Percentiles rank a stretch among this genome's conserved stretches.
Conservation (phyloP, 2,329 filamentous ascomycete genomes). For the Penicillium paneum region DNA sequence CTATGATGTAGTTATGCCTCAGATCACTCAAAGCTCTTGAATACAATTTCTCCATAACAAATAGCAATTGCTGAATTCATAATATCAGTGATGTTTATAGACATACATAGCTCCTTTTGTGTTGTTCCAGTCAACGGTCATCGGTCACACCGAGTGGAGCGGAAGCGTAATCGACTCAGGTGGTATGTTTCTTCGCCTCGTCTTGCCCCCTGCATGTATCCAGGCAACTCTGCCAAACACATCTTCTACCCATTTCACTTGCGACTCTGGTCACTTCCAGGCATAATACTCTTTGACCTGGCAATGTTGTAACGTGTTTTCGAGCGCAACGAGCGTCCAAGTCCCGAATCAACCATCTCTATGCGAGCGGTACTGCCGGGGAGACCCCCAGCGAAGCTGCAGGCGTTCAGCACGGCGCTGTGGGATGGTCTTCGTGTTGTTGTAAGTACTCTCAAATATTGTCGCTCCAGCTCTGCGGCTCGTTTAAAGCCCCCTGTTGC, state of each 20-base stretch:
- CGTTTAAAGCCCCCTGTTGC: conserved; percentile 6
- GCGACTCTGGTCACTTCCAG: neutral
- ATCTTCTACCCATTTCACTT: neutral
- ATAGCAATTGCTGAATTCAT: neutral
- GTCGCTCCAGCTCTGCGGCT: neutral
- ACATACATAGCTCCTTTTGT: neutral
- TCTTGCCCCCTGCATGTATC: conserved; percentile 11
- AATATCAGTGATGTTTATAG: neutral
- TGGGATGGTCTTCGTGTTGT: conserved; percentile 72
- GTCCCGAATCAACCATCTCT: conserved; percentile 42
- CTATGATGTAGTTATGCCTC: neutral
- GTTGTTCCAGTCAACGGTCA: neutral
- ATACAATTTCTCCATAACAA: neutral
- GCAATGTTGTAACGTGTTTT: conserved; percentile 36
- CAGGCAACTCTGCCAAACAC: conserved; percentile 2
- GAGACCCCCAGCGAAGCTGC: conserved; percentile 71
- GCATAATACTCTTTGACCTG: conserved; percentile 4
- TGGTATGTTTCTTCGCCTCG: conserved; percentile 8
- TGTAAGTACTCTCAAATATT: conserved; percentile 49
- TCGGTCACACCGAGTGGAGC: conserved; percentile 17
- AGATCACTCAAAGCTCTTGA: neutral
- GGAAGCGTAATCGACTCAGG: conserved; percentile 14
- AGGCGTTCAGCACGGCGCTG: conserved; percentile 69
- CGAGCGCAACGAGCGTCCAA: conserved; percentile 28
- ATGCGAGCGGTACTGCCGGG: conserved; percentile 80